A percentile compares a stretch with the other conserved stretches of the same genome.
Conservation (phyloP, 2,329 filamentous ascomycete species). For the Colletotrichum salicis region DNA sequence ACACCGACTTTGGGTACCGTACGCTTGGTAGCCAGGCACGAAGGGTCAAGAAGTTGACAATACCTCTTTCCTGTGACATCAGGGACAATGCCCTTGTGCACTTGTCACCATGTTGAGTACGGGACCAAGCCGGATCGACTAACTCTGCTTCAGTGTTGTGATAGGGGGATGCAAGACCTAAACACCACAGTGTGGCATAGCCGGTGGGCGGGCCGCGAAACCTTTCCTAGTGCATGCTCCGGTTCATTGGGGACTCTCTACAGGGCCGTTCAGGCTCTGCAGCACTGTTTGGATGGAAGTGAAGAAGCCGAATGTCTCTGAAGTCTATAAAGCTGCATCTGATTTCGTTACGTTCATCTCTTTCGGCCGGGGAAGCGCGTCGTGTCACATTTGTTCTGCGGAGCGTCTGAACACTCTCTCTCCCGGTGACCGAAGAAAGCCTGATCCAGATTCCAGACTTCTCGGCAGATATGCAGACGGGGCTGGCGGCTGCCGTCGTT, state of each 20-base stretch:
- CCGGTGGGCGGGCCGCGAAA: background rate
- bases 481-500: background rate
- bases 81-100: conserved; percentile 7
- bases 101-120: conserved; percentile 16
- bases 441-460: conserved; percentile 8
- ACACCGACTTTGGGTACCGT: background rate
- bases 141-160: background rate
- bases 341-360: conserved; percentile 3
- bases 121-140: conserved; percentile 12
- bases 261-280: background rate
- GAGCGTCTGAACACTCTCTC: conserved; percentile 18
- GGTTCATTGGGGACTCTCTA: background rate
- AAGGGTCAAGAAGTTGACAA: conserved; percentile 9
- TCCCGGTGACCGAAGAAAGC: conserved; percentile 31
- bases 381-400: conserved; percentile 15
- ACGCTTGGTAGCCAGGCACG: background rate
- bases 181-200: background rate
- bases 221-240: background rate
- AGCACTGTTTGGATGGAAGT: background rate
- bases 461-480: conserved; percentile 8
- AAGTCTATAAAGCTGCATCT: background rate
- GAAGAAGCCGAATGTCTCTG: background rate
- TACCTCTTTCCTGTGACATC: conserved; percentile 15
- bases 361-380: conserved; percentile 7
- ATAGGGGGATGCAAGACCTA: background rate